Conservation (phyloP, 306 rosid genomes). For the Trifolium fragiferum region DNA sequence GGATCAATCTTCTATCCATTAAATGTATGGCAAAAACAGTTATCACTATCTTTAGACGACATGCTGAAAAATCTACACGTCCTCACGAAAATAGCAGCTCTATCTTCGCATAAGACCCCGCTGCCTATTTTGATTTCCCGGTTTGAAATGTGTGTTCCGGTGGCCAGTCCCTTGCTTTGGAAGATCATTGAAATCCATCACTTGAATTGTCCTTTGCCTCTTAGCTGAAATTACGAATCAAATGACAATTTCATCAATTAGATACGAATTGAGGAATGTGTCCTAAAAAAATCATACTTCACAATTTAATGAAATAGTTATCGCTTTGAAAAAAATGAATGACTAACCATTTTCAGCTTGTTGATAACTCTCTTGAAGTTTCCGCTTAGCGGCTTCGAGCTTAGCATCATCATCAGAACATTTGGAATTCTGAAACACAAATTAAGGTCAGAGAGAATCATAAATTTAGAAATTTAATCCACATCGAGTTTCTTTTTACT, state of each 20-base stretch:
- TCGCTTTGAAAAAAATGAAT: constrained; percentile 12
- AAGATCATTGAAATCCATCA: constrained; percentile 88
- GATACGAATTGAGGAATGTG: constrained; percentile 16
- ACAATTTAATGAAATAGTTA: background rate
- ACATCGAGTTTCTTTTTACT: background rate
- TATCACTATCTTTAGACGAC: constrained; percentile 7
- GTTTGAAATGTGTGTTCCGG: constrained; percentile 60
- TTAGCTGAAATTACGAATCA: constrained; percentile 64
- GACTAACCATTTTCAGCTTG: constrained; percentile 85
- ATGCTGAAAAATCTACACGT: constrained; percentile 9
- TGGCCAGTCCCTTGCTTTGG: constrained; percentile 72
- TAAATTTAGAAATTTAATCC: constrained; percentile 14
- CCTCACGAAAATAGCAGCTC: constrained; percentile 16
- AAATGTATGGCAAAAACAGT: constrained; percentile 19
- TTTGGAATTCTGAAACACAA: constrained; percentile 55
- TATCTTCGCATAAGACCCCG: constrained; percentile 65
- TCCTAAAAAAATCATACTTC: background rate
- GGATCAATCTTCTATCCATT: constrained; percentile 42
- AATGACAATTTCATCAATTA: constrained; percentile 30
- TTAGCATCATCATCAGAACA: constrained; percentile 68
- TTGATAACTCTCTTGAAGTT: constrained; percentile 93
- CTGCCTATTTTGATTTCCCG: constrained; percentile 68
- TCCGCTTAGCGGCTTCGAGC: constrained; percentile 95
- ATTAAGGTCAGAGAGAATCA: constrained; percentile 44
- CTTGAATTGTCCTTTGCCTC: constrained; percentile 89